A percentile compares a stretch with the other conserved stretches of the same genome.
Evolutionary conservation across 1,284 basidiomycete species (phyloP).

Genomic region (Sphaerobolus stellatus): DNA sequence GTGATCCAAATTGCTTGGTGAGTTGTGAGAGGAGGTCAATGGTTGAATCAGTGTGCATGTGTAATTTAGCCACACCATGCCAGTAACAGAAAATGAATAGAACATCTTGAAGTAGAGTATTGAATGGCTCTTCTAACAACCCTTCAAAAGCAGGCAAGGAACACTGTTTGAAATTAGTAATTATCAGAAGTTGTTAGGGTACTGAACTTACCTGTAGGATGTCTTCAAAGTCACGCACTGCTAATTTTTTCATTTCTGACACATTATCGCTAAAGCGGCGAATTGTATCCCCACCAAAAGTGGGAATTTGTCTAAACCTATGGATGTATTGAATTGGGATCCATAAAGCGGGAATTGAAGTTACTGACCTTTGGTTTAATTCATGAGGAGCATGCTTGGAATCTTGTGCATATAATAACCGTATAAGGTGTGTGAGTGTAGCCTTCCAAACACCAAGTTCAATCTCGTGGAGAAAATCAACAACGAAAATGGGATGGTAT

Average conservation of each 20-base stretch:
- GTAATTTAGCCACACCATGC: slow-evolving; percentile 36
- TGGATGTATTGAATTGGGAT: neutral
- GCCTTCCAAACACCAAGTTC: slow-evolving; percentile 40
- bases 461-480: slow-evolving; percentile 39
- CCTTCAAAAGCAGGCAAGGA: slow-evolving; percentile 35
- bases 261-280: slow-evolving; percentile 14
- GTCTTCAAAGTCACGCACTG: slow-evolving; percentile 17
- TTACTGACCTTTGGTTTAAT: neutral
- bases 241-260: slow-evolving; percentile 9
- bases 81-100: slow-evolving; percentile 30
- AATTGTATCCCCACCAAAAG: slow-evolving; percentile 12
- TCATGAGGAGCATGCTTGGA: neutral
- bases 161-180: slow-evolving; percentile 24
- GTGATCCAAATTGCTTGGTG: slow-evolving; percentile 23
- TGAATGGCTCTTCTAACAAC: slow-evolving; percentile 27
- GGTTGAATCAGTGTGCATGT: slow-evolving; percentile 29
- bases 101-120: slow-evolving; percentile 25
- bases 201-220: slow-evolving; percentile 13
- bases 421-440: slow-evolving; percentile 34
- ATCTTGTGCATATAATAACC: slow-evolving; percentile 8
- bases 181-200: neutral
- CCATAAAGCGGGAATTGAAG: neutral
- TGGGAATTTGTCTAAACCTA: slow-evolving; percentile 14
- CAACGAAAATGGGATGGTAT: slow-evolving; percentile 28
- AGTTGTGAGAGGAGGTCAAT: slow-evolving; percentile 21